These are phyloP conservation scores for Podospora sp. DNA, from an alignment of 495 filamentous ascomycete genomes.

Conservation along the genomic window DNA sequence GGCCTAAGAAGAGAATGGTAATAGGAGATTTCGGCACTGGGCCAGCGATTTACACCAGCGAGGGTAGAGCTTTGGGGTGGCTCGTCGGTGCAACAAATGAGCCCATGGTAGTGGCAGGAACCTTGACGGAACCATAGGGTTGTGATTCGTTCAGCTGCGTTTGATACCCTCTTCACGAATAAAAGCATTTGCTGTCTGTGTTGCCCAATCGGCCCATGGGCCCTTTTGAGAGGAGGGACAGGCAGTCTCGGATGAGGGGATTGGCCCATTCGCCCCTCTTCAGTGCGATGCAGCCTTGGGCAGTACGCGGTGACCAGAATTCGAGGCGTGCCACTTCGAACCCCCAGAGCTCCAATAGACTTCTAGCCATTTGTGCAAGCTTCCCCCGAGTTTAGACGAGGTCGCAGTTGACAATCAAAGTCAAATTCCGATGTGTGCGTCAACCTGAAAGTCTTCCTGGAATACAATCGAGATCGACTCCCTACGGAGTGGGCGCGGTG, in stretches of 20 bases:
- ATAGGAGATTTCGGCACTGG: neutral
- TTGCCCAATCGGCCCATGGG: neutral
- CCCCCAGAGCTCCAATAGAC: no score
- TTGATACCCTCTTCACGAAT: slow-evolving; percentile 4
- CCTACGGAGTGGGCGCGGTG: no score
- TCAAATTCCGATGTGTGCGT: no score
- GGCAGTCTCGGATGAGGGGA: neutral
- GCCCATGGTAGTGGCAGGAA: neutral
- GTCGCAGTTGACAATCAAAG: no score
- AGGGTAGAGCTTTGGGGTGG: neutral
- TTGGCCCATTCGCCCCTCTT: neutral
- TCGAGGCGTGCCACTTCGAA: no score
- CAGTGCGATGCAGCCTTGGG: slow-evolving; percentile 11
- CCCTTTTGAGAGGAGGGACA: neutral
- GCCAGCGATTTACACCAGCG: neutral
- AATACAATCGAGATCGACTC: no score
- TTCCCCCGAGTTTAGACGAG: no score
- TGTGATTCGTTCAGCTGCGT: neutral
- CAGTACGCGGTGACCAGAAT: no score
- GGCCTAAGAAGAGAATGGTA: neutral
- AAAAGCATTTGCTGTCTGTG: neutral
- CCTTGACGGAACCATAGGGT: neutral
- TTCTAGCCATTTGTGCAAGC: no score
- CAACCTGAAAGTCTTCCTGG: no score
- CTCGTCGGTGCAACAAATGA: neutral